Percentiles rank a stretch among this genome's conserved stretches.
phyloP scores from a whole-genome alignment of 768 basidiomycete genomes.

The Xerocomellus intermedius region DNA sequence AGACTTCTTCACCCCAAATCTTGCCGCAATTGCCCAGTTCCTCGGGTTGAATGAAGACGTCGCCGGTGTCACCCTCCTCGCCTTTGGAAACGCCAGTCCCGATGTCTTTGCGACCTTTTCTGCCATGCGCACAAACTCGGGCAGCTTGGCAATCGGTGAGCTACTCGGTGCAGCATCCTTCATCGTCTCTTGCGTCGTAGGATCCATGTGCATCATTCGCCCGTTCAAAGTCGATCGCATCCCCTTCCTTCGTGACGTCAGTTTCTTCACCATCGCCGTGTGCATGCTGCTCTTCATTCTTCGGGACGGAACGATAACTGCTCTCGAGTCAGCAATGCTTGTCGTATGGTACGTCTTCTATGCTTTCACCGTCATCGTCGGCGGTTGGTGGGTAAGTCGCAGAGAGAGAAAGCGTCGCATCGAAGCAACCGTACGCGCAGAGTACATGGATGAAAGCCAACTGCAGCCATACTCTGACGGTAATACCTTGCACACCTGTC shows the following conservation, averaged over 20 bases:
- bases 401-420: slow-evolving; percentile 44
- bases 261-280: slow-evolving; percentile 89
- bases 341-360: slow-evolving; percentile 75
- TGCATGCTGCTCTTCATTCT: slow-evolving; percentile 73
- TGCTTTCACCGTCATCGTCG: slow-evolving; percentile 69
- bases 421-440: slow-evolving; percentile 55
- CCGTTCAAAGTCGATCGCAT: slow-evolving; percentile 82
- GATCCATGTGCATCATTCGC: slow-evolving; percentile 96
- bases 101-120: slow-evolving; percentile 96
- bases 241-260: slow-evolving; percentile 90
- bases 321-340: slow-evolving; percentile 71
- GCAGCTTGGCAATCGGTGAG: slow-evolving; percentile 91
- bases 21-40: slow-evolving; percentile 82
- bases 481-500: slow-evolving; percentile 39
- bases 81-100: slow-evolving; percentile 96
- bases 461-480: slow-evolving; percentile 61
- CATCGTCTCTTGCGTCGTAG: slow-evolving; percentile 94
- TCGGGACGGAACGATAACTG: slow-evolving; percentile 66
- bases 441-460: slow-evolving; percentile 49
- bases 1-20: slow-evolving; percentile 97
- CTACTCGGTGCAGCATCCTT: slow-evolving; percentile 94
- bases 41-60: slow-evolving; percentile 90
- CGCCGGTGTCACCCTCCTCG: slow-evolving; percentile 95
- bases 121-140: slow-evolving; percentile 82
- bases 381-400: slow-evolving; percentile 73